Conservation (phyloP, 2,329 filamentous ascomycete species). For the Nothomitra cinnamomea region DNA sequence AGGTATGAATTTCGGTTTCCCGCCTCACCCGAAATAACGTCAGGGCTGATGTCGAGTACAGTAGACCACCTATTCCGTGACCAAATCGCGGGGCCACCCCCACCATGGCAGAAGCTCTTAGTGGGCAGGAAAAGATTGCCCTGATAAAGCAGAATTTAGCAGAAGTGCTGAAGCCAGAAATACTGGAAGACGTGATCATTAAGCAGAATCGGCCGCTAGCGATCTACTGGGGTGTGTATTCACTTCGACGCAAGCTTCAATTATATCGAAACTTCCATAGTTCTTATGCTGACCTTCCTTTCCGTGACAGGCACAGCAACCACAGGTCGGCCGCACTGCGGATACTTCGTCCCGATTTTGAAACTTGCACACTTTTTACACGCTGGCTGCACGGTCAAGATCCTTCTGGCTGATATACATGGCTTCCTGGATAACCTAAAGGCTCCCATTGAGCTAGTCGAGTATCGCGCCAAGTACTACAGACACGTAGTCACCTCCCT, state of each 20-base stretch:
- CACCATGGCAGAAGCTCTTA: constrained; percentile 19
- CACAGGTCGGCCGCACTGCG: constrained; percentile 74
- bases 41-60: too few species aligned
- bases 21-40: too few species aligned
- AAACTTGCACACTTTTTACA: constrained; percentile 80
- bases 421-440: constrained; percentile 42
- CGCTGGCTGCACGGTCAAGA: constrained; percentile 66
- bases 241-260: constrained; percentile 9
- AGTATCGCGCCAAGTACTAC: constrained; percentile 73
- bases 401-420: constrained; percentile 57
- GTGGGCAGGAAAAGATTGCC: constrained; percentile 44
- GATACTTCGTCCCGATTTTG: constrained; percentile 75
- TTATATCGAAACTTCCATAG: constrained; percentile 6
- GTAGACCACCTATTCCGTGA: not conserved
- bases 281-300: not conserved
- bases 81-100: not conserved
- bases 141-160: constrained; percentile 68
- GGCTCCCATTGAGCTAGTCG: constrained; percentile 74
- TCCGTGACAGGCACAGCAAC: constrained; percentile 49
- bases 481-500: constrained; percentile 54
- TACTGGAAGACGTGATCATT: constrained; percentile 55
- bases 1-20: too few species aligned
- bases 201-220: constrained; percentile 54
- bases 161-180: constrained; percentile 70
- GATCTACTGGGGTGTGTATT: constrained; percentile 60